Evolutionary conservation across 805 yeast species (phyloP).

Genomic region (Lipomyces sp.): DNA sequence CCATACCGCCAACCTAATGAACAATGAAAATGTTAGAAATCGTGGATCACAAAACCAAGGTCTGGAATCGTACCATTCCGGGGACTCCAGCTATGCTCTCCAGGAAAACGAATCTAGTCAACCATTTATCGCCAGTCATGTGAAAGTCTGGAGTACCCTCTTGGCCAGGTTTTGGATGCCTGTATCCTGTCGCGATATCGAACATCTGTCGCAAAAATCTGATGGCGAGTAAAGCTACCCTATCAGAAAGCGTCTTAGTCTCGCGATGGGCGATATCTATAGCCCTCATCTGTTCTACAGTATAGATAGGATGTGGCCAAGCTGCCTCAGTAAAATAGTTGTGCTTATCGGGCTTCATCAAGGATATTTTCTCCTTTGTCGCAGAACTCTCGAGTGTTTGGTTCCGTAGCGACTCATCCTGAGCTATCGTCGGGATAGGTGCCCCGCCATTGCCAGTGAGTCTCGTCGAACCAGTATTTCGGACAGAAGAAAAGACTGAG

Average conservation of each 20-base stretch:
- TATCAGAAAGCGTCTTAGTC: conserved; percentile 56
- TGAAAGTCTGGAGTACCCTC: conserved; percentile 47
- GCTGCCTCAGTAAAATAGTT: conserved; percentile 32
- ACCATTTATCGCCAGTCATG: conserved; percentile 69
- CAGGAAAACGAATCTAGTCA: conserved; percentile 61
- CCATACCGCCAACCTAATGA: conserved; percentile 62
- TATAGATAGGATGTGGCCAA: conserved; percentile 54
- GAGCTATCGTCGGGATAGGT: conserved; percentile 1
- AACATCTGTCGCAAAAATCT: conserved; percentile 55
- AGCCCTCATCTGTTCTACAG: conserved; percentile 47
- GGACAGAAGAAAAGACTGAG: neutral
- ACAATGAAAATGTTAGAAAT: neutral
- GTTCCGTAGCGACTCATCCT: neutral
- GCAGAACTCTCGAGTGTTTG: conserved; percentile 1
- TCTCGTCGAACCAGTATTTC: neutral
- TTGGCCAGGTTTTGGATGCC: conserved; percentile 55
- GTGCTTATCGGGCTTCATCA: conserved; percentile 31
- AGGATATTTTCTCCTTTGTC: conserved; percentile 15
- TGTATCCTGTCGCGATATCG: conserved; percentile 68
- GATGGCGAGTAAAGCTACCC: conserved; percentile 57
- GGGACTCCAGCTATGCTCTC: conserved; percentile 83
- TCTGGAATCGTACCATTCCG: conserved; percentile 52
- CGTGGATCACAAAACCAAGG: neutral
- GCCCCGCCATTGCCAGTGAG: conserved; percentile 1
- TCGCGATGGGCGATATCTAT: conserved; percentile 59